Evolutionary conservation across 2,329 filamentous ascomycete species (phyloP).

Genomic region (Hymenoscyphus albidus): DNA sequence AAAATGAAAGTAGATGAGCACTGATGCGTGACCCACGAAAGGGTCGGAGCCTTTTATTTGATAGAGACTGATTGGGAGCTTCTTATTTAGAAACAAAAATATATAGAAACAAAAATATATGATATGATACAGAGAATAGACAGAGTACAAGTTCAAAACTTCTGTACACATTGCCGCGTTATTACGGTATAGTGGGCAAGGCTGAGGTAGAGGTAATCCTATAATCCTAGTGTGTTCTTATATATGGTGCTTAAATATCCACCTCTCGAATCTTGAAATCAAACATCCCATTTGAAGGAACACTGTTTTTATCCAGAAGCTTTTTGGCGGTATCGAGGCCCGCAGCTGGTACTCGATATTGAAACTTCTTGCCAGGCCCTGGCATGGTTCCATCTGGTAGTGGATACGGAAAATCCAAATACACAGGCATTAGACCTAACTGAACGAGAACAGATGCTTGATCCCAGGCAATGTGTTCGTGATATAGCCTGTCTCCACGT

Average conservation of each 20-base stretch:
- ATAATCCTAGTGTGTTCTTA: too few relatives aligned
- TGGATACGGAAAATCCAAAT: conserved; percentile 44
- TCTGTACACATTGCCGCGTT: too few relatives aligned
- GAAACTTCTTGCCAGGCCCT: conserved; percentile 37
- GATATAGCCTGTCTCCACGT: conserved; percentile 63
- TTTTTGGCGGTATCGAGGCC: conserved; percentile 51
- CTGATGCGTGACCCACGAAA: too few relatives aligned
- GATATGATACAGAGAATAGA: too few relatives aligned
- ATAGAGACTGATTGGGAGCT: too few relatives aligned
- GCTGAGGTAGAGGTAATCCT: too few relatives aligned
- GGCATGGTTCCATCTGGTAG: conserved; percentile 36
- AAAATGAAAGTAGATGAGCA: too few relatives aligned
- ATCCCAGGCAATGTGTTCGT: conserved; percentile 71
- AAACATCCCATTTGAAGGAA: conserved; percentile 53
- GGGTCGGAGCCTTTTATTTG: too few relatives aligned
- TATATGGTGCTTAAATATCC: conserved; percentile 23
- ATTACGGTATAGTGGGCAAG: too few relatives aligned
- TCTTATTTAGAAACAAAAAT: too few relatives aligned
- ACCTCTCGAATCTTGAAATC: conserved; percentile 29
- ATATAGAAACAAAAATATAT: too few relatives aligned
- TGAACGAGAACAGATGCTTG: conserved; percentile 60
- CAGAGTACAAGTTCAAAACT: too few relatives aligned
- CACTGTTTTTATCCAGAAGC: conserved; percentile 48
- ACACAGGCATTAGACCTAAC: conserved; percentile 49
- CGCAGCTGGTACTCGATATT: conserved; percentile 59